Evolutionary conservation across 208 protist genomes (phyloP).

Genomic region (Trypanosoma lewisi): DNA sequence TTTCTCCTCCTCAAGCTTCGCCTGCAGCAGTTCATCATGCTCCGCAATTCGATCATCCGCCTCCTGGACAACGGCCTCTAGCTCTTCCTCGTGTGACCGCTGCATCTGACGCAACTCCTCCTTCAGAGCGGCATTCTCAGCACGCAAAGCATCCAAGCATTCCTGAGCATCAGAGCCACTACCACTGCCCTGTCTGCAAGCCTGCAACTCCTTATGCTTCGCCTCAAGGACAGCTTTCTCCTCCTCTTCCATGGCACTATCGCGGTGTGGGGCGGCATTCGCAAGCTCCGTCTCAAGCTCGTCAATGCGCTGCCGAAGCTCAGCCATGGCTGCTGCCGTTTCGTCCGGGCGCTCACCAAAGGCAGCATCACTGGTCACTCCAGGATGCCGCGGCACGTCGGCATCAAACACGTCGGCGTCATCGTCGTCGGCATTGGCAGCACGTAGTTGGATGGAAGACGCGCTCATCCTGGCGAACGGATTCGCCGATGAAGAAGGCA

Average conservation of each 20-base stretch:
- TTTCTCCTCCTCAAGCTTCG: no score
- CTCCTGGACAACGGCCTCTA: slow-evolving; percentile 44
- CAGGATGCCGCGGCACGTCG: no score
- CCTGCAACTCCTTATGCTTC: no score
- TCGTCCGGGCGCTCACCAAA: not conserved
- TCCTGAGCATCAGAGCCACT: not conserved
- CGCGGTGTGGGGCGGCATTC: not conserved
- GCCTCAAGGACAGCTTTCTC: no score
- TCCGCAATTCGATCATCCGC: slow-evolving; percentile 54
- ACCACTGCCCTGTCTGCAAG: not conserved
- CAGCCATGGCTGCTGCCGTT: not conserved
- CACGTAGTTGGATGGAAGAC: no score
- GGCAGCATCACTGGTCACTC: not conserved
- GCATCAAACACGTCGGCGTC: slow-evolving; percentile 3
- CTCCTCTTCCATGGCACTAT: not conserved
- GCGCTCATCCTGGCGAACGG: no score
- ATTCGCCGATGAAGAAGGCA: no score
- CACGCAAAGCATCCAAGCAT: slow-evolving; percentile 12
- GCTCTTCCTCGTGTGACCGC: slow-evolving; percentile 42
- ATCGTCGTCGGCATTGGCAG: no score
- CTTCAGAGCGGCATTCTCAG: slow-evolving; percentile 4
- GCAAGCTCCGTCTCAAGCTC: slow-evolving; percentile 13
- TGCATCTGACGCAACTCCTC: slow-evolving; percentile 21
- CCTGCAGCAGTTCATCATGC: slow-evolving; percentile 38
- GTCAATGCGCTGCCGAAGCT: slow-evolving; percentile 1